These are phyloP conservation scores for Alternaria arbusti DNA, from an alignment of 2,329 filamentous ascomycete species.

Conservation along the genomic window DNA sequence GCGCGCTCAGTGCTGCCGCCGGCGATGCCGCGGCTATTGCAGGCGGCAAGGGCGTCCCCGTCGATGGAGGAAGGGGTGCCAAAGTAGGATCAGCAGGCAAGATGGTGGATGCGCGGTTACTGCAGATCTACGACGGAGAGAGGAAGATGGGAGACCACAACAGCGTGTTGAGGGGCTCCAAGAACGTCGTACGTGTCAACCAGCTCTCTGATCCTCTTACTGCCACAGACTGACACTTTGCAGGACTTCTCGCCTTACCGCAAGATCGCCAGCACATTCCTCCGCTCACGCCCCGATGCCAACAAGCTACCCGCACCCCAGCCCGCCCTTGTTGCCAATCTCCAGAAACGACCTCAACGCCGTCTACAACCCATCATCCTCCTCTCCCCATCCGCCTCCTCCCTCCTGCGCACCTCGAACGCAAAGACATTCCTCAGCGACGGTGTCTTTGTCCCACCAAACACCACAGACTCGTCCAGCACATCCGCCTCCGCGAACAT, in stretches of 20 bases:
- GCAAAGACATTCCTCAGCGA: slow-evolving; percentile 91
- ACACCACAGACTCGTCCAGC: slow-evolving; percentile 65
- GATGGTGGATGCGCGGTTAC: slow-evolving; percentile 76
- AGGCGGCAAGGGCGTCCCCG: slow-evolving; percentile 53
- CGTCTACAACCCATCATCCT: slow-evolving; percentile 85
- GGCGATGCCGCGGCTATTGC: slow-evolving; percentile 61
- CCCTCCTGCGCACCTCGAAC: slow-evolving; percentile 92
- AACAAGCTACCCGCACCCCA: slow-evolving; percentile 42
- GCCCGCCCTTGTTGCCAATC: slow-evolving; percentile 48
- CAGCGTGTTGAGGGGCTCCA: slow-evolving; percentile 82
- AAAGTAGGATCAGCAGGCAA: slow-evolving; percentile 42
- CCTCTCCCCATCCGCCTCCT: slow-evolving; percentile 93
- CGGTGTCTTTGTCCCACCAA: slow-evolving; percentile 79
- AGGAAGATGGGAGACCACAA: slow-evolving; percentile 93
- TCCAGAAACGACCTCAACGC: slow-evolving; percentile 49
- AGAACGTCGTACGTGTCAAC: slow-evolving; percentile 73
- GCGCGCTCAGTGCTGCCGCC: slow-evolving; percentile 53
- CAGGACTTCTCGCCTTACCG: slow-evolving; percentile 95
- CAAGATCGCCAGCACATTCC: slow-evolving; percentile 81
- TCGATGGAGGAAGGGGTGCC: slow-evolving; percentile 43
- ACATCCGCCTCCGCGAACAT: slow-evolving; percentile 68
- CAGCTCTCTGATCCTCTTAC: not conserved
- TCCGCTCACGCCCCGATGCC: slow-evolving; percentile 59
- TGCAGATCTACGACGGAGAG: slow-evolving; percentile 90
- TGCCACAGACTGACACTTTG: slow-evolving; percentile 17